Evolutionary conservation across 2,329 filamentous ascomycete species (phyloP).

Genomic region (Dactylonectria estremocensis): DNA sequence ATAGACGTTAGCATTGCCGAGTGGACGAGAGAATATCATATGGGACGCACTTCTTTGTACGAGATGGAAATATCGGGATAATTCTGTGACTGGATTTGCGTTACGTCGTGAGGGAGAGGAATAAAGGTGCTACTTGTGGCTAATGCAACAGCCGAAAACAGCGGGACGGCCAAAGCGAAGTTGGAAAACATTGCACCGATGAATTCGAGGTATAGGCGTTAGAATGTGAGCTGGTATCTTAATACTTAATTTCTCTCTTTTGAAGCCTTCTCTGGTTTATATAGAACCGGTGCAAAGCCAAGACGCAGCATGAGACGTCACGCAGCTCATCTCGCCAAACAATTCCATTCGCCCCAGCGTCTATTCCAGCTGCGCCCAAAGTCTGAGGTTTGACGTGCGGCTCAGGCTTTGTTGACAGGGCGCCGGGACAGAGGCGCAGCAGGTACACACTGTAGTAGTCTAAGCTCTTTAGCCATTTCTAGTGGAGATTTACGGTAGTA

Average conservation of each 20-base stretch:
- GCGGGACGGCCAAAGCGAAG: not conserved
- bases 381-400: no score
- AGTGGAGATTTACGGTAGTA: no score
- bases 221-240: not conserved
- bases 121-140: constrained; percentile 9
- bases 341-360: constrained; percentile 8
- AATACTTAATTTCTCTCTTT: not conserved
- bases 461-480: no score
- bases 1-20: not conserved
- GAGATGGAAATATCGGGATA: constrained; percentile 40
- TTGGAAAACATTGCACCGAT: not conserved
- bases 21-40: no score
- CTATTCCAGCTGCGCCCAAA: not conserved
- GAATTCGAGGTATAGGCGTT: not conserved
- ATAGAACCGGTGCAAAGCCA: not conserved
- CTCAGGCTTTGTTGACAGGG: no score
- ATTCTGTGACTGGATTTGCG: constrained; percentile 6
- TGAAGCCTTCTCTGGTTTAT: not conserved
- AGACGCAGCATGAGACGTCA: not conserved
- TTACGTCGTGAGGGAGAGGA: constrained; percentile 6
- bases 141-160: not conserved
- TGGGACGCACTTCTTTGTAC: constrained; percentile 41
- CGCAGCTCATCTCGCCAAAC: constrained; percentile 17
- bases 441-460: no score
- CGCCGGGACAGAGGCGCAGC: no score